Percentiles rank a stretch among this genome's conserved stretches.
These are phyloP conservation scores for Colletotrichum costaricense DNA, from an alignment of 2,329 filamentous ascomycete genomes.

Conservation along the genomic window DNA sequence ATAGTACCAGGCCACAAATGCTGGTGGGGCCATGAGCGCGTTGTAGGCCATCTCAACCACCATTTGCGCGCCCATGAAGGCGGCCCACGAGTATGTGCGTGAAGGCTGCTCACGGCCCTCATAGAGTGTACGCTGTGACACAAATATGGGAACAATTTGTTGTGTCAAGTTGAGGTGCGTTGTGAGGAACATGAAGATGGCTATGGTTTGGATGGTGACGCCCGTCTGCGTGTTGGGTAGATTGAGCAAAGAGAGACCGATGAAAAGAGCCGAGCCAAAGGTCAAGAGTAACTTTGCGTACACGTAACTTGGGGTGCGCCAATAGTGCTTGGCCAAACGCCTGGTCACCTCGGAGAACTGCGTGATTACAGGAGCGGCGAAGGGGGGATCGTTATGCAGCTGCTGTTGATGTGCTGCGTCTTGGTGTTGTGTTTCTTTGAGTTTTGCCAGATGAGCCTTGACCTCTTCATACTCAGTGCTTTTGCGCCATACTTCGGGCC, in stretches of 20 bases:
- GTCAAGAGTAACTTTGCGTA: slow-evolving; percentile 75
- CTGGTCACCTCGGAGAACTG: slow-evolving; percentile 71
- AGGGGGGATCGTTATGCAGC: slow-evolving; percentile 57
- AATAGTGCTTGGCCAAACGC: slow-evolving; percentile 82
- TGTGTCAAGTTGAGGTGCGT: slow-evolving; percentile 75
- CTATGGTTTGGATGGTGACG: slow-evolving; percentile 78
- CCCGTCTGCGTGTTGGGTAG: slow-evolving; percentile 70
- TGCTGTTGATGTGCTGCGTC: slow-evolving; percentile 37
- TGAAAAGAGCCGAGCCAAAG: slow-evolving; percentile 61
- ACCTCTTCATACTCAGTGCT: slow-evolving; percentile 46
- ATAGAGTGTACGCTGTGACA: slow-evolving; percentile 73
- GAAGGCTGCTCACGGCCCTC: slow-evolving; percentile 74
- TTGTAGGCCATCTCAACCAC: slow-evolving; percentile 77
- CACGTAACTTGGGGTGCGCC: slow-evolving; percentile 80
- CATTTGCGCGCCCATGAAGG: slow-evolving; percentile 74
- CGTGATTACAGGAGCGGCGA: slow-evolving; percentile 72
- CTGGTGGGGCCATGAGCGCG: slow-evolving; percentile 67
- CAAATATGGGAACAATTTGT: slow-evolving; percentile 75
- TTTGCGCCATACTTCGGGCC: slow-evolving; percentile 49
- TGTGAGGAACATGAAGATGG: slow-evolving; percentile 78
- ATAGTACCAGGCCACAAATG: slow-evolving; percentile 76
- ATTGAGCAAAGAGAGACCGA: slow-evolving; percentile 76
- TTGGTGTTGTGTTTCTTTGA: slow-evolving; percentile 28
- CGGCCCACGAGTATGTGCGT: slow-evolving; percentile 74
- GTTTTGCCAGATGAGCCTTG: slow-evolving; percentile 44